Base-by-base conservation (phyloP, 345 rosid species). In the Rubroshorea leprosula region DNA sequence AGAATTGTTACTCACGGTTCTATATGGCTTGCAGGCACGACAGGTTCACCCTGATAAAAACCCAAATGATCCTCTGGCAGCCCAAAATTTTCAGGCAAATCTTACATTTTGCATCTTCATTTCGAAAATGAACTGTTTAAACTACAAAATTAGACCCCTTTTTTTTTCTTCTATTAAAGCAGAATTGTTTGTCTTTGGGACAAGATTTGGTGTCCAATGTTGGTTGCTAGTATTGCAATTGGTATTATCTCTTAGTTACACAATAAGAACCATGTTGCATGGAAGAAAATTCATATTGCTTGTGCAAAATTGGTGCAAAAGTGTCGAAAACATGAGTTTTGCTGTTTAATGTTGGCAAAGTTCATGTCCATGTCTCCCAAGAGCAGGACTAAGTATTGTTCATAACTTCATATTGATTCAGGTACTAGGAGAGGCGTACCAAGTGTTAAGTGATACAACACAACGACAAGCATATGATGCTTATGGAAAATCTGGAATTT, bases 1-100 rank as follows among this genome's bases (percentile, higher is more conserved):
- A n/a, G n/a, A n/a, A n/a, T n/a, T n/a, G n/a, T n/a, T n/a, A 27
- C 8, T n/a, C 8, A 27, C 8, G 8, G 5, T 52, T 65, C 66
- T 1, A 27, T 27, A 68, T 48, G 9, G n/a, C 48, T 46, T 72
- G 58, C 86, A 93, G 99, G 99, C 99, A 23, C 89, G 99, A 21
- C 93, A 89, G 76, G 97, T 93, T 64, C 97, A 93, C 73, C 99
- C 99, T 0, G 99, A 93, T 74, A 93, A 82, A 71, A 93, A 89
- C 63, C 99, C 91, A 0, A 76, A 93, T 59, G 90, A 93, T 80
- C 97, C 97, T 66, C 85, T 67, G 13, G 97, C 99, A 2, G 97
- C 91, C 2, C 83, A 80, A 19, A 87, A 93, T 68, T 93, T 93
- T 64, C 99, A 93, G 96, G 99, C 66, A 77, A 72, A 78, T n/a